A percentile compares a stretch with the other conserved stretches of the same genome.
phyloP scores from a whole-genome alignment of 2,329 filamentous ascomycete genomes.

The Pseudodiploospora longispora region DNA sequence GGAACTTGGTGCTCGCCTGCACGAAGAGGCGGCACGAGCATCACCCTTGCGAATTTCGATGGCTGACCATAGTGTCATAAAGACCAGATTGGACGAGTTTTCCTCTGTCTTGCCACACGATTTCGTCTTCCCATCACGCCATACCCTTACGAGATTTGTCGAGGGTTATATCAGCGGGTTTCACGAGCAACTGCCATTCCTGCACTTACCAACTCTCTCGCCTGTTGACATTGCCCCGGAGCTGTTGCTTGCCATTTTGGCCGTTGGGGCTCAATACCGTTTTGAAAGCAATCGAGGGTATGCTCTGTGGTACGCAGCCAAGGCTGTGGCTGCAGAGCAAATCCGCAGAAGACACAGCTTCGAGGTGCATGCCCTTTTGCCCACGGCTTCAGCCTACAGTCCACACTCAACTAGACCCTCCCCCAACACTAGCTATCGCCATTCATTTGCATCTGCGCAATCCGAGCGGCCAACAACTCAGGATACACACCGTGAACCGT shows the following conservation, averaged over 20 bases:
- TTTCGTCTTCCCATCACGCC: constrained; percentile 61
- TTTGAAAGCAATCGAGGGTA: constrained; percentile 53
- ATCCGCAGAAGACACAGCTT: constrained; percentile 49
- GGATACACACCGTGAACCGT: constrained; percentile 51
- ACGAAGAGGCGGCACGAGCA: constrained; percentile 24
- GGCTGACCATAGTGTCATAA: constrained; percentile 47
- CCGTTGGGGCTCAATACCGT: constrained; percentile 59
- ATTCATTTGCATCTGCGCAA: constrained; percentile 51
- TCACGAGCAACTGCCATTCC: constrained; percentile 47
- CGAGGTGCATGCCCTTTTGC: constrained; percentile 48
- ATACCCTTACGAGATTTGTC: constrained; percentile 60
- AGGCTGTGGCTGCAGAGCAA: constrained; percentile 50
- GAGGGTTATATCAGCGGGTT: constrained; percentile 65
- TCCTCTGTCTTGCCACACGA: constrained; percentile 50
- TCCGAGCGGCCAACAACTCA: constrained; percentile 49
- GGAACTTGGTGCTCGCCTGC: constrained; percentile 16
- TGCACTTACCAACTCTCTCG: constrained; percentile 60
- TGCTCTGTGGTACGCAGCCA: constrained; percentile 54
- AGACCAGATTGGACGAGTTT: constrained; percentile 53
- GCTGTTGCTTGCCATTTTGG: constrained; percentile 57
- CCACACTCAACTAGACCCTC: constrained; percentile 53
- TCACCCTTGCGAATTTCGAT: constrained; percentile 42
- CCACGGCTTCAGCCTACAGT: constrained; percentile 50
- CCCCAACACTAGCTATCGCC: constrained; percentile 47
- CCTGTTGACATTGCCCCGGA: constrained; percentile 60